phyloP scores from a whole-genome alignment of 257 asterid genomes.

The Przewalskia tangutica region DNA sequence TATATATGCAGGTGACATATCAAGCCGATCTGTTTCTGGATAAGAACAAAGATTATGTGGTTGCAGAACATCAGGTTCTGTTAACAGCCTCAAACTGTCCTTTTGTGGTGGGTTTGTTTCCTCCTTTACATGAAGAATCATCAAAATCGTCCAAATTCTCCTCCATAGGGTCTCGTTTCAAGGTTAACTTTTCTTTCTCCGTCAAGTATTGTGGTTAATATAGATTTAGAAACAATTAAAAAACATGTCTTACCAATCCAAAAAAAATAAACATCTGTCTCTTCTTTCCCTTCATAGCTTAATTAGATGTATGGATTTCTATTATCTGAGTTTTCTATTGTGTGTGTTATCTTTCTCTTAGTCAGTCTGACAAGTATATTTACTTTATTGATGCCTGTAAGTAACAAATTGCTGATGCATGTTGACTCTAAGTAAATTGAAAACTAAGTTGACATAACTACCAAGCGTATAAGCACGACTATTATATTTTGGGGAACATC shows the following conservation, averaged over 20 bases:
- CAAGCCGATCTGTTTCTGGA: conserved; percentile 92
- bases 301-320: background rate
- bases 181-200: conserved; percentile 36
- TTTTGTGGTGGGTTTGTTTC: conserved; percentile 90
- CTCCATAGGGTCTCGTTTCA: conserved; percentile 93
- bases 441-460: background rate
- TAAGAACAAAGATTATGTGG: conserved; percentile 98
- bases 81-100: conserved; percentile 78
- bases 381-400: background rate
- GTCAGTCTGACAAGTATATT: background rate
- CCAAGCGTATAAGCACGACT: background rate
- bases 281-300: background rate
- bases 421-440: background rate
- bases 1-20: conserved; percentile 61
- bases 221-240: background rate
- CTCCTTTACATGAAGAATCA: conserved; percentile 83
- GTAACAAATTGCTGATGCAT: background rate
- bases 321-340: background rate
- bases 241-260: background rate
- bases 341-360: background rate
- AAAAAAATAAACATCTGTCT: background rate
- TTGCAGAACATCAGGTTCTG: conserved; percentile 95
- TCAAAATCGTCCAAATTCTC: conserved; percentile 97
- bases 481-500: background rate
- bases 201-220: background rate